Evolutionary conservation across 139 green algal genomes (phyloP).

Genomic region (Trebouxia sp.): DNA sequence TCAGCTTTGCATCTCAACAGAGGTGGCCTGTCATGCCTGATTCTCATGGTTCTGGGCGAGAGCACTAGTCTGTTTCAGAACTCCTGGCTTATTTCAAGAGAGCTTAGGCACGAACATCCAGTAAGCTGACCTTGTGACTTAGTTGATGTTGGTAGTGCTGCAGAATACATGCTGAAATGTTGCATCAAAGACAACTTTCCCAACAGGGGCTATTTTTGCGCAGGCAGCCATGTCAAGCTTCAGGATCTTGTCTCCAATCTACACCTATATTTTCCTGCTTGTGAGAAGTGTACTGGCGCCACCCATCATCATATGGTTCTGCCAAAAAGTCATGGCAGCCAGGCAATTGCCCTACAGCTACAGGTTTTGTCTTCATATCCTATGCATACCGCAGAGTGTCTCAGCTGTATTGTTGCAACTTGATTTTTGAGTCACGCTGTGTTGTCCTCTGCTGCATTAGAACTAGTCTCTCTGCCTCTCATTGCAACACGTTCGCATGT

Average conservation of each 20-base stretch:
- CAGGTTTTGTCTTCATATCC: not conserved
- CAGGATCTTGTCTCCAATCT: constrained; percentile 16
- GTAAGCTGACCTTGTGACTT: not conserved
- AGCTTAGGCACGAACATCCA: not conserved
- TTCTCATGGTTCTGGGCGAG: constrained; percentile 34
- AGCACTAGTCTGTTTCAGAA: constrained; percentile 33
- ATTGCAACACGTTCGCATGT: too few species aligned
- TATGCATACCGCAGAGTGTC: not conserved
- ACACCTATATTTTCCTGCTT: constrained; percentile 30
- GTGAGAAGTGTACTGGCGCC: not conserved
- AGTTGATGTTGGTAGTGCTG: not conserved
- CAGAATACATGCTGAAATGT: not conserved
- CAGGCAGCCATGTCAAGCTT: constrained; percentile 3
- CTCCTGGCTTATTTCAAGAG: constrained; percentile 19
- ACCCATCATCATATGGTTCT: not conserved
- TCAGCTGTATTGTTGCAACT: not conserved
- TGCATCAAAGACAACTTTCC: not conserved
- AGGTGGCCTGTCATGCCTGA: constrained; percentile 27
- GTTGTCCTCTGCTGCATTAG: too few species aligned
- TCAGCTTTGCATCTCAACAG: not conserved
- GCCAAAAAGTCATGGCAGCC: not conserved
- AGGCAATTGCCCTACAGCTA: not conserved
- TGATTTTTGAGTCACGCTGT: not conserved
- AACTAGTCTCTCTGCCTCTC: too few species aligned
- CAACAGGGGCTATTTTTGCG: not conserved